phyloP scores from a whole-genome alignment of 176 grass and related monocot genomes.

The Zea luxurians region DNA sequence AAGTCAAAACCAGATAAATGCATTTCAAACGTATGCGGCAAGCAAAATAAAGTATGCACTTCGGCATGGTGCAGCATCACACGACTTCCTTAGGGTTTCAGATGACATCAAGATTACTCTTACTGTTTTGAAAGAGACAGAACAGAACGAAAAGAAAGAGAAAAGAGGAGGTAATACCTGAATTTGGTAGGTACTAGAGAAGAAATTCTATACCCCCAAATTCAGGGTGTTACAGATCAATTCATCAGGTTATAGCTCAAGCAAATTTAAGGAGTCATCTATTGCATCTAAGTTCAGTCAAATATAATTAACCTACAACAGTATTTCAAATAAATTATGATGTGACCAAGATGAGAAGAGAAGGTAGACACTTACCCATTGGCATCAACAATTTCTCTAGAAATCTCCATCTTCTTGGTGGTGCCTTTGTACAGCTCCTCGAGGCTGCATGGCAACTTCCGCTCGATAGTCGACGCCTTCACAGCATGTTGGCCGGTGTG shows the following conservation, averaged over 20 bases:
- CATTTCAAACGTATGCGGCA: too few species aligned
- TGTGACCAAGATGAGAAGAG: neutral
- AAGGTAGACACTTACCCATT: constrained; percentile 55
- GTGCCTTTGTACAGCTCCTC: constrained; percentile 79
- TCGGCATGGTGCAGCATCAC: too few species aligned
- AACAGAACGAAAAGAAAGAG: too few species aligned
- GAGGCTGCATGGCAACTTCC: constrained; percentile 65
- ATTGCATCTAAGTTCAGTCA: neutral
- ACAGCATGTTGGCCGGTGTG: constrained; percentile 38
- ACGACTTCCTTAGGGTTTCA: too few species aligned
- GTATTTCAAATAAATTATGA: neutral
- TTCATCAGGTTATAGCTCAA: neutral
- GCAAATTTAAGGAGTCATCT: neutral
- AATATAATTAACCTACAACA: neutral
- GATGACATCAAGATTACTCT: too few species aligned
- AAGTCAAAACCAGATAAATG: too few species aligned
- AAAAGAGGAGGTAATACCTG: too few species aligned
- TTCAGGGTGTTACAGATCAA: neutral
- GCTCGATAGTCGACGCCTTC: constrained; percentile 72
- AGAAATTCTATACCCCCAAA: too few species aligned
- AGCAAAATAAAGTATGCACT: too few species aligned
- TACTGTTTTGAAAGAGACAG: too few species aligned
- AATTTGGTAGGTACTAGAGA: too few species aligned
- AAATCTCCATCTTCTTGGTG: constrained; percentile 17
- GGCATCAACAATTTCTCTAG: constrained; percentile 70